phyloP scores from a whole-genome alignment of 257 asterid genomes.

The Petrea volubilis region DNA sequence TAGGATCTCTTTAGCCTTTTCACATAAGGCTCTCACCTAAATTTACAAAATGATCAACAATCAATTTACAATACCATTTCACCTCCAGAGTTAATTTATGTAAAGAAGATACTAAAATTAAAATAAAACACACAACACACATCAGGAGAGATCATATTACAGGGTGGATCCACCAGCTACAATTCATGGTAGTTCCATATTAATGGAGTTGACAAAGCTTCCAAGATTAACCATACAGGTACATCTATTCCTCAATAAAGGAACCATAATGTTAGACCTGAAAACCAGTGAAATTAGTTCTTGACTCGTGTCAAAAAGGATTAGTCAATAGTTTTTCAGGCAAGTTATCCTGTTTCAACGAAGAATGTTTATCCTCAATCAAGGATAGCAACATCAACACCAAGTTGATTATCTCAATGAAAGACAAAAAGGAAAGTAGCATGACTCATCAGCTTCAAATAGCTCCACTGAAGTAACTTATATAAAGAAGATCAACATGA shows the following conservation, averaged over 20 bases:
- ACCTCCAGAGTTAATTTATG: neutral
- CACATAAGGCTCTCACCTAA: constrained; percentile 62
- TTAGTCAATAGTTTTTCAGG: neutral
- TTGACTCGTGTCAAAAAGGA: neutral
- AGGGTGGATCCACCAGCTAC: constrained; percentile 13
- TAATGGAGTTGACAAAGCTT: constrained; percentile 9
- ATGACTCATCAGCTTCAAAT: neutral
- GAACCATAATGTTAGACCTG: neutral
- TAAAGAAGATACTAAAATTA: neutral
- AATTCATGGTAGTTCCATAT: neutral
- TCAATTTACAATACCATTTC: constrained; percentile 20
- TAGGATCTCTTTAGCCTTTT: constrained; percentile 71
- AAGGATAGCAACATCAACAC: neutral
- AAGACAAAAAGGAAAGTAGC: neutral
- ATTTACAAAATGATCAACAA: constrained; percentile 23
- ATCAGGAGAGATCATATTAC: constrained; percentile 9
- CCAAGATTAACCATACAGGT: neutral
- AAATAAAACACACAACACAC: neutral
- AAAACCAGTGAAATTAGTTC: neutral
- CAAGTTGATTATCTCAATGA: neutral
- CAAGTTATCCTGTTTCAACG: neutral
- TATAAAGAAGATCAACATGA: neutral
- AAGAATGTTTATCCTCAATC: neutral
- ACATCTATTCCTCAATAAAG: neutral
- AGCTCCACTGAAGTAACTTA: neutral